These are phyloP conservation scores for Bryopsis sp. DNA, from an alignment of 139 green algal species.

Conservation along the genomic window DNA sequence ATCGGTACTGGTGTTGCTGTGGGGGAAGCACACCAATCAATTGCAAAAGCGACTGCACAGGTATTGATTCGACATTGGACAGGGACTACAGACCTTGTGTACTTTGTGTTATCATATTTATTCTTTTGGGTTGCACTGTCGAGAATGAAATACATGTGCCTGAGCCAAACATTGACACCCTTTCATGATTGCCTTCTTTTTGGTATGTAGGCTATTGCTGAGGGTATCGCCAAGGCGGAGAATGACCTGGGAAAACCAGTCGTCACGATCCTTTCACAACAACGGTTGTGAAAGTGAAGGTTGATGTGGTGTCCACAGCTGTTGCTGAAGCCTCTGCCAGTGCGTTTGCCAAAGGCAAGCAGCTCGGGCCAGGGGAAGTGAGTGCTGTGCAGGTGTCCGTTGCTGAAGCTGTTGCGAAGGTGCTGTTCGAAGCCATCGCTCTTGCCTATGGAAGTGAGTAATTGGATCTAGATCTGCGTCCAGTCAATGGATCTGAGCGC, in stretches of 20 bases:
- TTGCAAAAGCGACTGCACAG: no score
- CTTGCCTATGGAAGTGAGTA: conserved; percentile 3
- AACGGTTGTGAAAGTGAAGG: neutral
- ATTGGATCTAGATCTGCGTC: no score
- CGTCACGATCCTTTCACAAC: conserved; percentile 3
- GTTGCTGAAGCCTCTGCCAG: conserved; percentile 9
- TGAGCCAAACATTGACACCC: neutral
- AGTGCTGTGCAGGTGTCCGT: neutral
- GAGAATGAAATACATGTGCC: neutral
- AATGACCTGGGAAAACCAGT: no score
- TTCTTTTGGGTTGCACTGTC: no score
- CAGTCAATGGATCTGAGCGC: no score
- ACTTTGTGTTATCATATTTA: no score
- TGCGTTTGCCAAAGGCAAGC: conserved; percentile 1
- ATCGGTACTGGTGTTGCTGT: no score
- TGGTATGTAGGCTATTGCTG: conserved; percentile 1
- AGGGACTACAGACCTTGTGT: no score
- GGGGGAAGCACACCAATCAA: no score
- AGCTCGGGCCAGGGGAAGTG: neutral
- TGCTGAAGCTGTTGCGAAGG: neutral
- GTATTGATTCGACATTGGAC: no score
- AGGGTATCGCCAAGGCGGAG: conserved; percentile 10
- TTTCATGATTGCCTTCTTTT: no score
- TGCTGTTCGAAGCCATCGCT: conserved; percentile 8
- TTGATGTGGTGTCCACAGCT: neutral